Conservation (phyloP, 139 green algal species). For the Coccomyxa sp. region DNA sequence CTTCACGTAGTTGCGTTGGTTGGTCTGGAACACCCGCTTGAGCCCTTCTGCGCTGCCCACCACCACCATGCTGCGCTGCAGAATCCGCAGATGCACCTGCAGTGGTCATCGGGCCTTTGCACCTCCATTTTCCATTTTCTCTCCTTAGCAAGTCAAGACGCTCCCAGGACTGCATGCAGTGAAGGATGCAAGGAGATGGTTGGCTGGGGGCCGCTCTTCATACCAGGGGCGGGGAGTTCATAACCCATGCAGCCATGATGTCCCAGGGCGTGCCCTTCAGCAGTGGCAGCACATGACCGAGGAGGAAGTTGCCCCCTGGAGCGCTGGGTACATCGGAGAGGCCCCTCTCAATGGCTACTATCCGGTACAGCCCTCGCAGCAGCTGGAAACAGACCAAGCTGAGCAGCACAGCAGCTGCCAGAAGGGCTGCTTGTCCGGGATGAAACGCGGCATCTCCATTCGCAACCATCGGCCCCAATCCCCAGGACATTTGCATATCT, state of each 20-base stretch:
- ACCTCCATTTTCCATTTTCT: no score
- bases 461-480: no score
- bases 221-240: neutral
- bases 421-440: neutral
- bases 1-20: slow-evolving; percentile 69
- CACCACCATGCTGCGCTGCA: slow-evolving; percentile 58
- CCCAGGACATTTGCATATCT: no score
- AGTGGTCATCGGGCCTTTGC: neutral
- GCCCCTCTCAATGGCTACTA: slow-evolving; percentile 1
- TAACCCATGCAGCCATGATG: slow-evolving; percentile 68
- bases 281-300: slow-evolving; percentile 59
- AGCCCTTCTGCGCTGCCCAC: slow-evolving; percentile 60
- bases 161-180: no score
- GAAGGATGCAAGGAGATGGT: neutral
- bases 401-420: neutral
- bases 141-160: no score
- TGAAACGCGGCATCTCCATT: no score
- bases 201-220: neutral
- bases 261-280: slow-evolving; percentile 61
- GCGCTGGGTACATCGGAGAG: slow-evolving; percentile 4
- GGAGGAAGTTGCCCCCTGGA: slow-evolving; percentile 24
- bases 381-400: neutral
- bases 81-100: slow-evolving; percentile 60
- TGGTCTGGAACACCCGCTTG: slow-evolving; percentile 78
- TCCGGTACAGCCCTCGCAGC: neutral